Conservation (phyloP, 345 rosid genomes). For the Eutrema japonicum region DNA sequence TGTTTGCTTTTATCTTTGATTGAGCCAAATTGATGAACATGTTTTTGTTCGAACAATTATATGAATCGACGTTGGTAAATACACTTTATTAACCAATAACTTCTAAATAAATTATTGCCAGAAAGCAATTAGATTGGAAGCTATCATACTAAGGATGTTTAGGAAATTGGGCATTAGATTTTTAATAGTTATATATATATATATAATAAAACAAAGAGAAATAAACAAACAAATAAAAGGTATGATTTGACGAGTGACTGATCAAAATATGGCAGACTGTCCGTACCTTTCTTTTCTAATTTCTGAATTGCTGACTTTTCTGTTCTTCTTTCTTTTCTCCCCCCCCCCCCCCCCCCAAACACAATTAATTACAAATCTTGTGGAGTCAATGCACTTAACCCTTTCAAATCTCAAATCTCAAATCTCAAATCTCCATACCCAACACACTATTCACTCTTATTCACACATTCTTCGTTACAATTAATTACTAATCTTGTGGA, state of each 20-base stretch:
- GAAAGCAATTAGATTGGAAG: no score
- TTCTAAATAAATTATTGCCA: no score
- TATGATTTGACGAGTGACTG: conserved; percentile 51
- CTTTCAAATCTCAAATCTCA: conserved; percentile 15
- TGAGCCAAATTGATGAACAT: no score
- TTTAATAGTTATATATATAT: not conserved
- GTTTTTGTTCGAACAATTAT: no score
- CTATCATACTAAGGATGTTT: not conserved
- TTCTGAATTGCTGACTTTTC: conserved; percentile 47
- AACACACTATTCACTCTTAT: conserved; percentile 21
- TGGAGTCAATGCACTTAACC: conserved; percentile 40
- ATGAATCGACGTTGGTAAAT: no score
- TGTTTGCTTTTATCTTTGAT: no score
- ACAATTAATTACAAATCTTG: conserved; percentile 26
- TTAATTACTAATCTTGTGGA: not conserved
- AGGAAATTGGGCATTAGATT: not conserved
- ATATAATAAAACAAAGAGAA: not conserved
- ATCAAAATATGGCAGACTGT: conserved; percentile 45
- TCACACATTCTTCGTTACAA: conserved; percentile 26
- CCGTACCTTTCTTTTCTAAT: conserved; percentile 45
- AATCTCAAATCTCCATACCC: conserved; percentile 14
- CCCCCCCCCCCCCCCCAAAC: not conserved
- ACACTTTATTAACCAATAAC: no score
- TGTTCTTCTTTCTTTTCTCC: conserved; percentile 28
- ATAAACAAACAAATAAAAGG: not conserved